These are phyloP conservation scores for Bjerkandera adusta DNA, from an alignment of 1,284 basidiomycete species.

Conservation along the genomic window DNA sequence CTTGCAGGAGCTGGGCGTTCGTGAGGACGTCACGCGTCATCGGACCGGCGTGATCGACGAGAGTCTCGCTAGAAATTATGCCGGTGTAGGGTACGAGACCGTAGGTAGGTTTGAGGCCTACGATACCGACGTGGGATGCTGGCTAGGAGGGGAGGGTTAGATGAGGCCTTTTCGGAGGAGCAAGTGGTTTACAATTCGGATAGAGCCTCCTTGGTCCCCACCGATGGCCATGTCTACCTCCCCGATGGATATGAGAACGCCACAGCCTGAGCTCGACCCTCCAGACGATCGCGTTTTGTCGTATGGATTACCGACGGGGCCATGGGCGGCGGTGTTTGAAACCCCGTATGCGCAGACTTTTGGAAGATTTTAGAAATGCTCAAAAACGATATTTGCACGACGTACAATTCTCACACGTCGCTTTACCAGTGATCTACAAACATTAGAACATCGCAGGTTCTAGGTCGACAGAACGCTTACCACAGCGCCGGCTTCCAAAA, in stretches of 20 bases:
- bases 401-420: slow-evolving; percentile 37
- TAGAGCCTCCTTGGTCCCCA: slow-evolving; percentile 45
- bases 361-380: not conserved
- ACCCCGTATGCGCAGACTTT: slow-evolving; percentile 36
- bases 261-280: slow-evolving; percentile 45
- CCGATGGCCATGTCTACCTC: slow-evolving; percentile 47
- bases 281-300: slow-evolving; percentile 42
- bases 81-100: slow-evolving; percentile 51
- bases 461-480: slow-evolving; percentile 17
- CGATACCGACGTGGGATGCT: slow-evolving; percentile 42
- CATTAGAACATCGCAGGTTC: not conserved
- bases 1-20: slow-evolving; percentile 41
- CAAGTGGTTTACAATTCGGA: slow-evolving; percentile 32
- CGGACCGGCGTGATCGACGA: slow-evolving; percentile 39
- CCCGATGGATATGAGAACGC: slow-evolving; percentile 38
- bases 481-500: slow-evolving; percentile 41
- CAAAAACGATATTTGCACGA: too few relatives aligned
- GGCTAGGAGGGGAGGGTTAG: slow-evolving; percentile 26
- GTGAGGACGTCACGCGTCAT: slow-evolving; percentile 41
- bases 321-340: slow-evolving; percentile 37
- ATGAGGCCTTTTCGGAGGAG: not conserved
- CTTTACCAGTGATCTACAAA: slow-evolving; percentile 37
- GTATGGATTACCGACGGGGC: slow-evolving; percentile 43
- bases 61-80: slow-evolving; percentile 38
- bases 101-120: slow-evolving; percentile 48